These are phyloP conservation scores for Arthrobotrys sinensis DNA, from an alignment of 2,329 filamentous ascomycete genomes.

Conservation along the genomic window DNA sequence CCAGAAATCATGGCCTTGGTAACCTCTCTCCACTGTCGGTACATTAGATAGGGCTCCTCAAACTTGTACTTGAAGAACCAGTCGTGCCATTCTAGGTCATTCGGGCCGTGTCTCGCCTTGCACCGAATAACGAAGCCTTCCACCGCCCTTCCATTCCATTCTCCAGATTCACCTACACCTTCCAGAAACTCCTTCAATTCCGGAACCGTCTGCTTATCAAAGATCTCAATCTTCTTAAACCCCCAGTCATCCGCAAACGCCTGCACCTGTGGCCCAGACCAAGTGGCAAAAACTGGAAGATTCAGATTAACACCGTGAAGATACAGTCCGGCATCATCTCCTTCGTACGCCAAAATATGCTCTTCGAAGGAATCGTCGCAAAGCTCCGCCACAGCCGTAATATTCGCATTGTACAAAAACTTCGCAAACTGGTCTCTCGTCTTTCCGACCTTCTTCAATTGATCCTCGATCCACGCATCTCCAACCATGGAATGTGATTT, in stretches of 20 bases:
- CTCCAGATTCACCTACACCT: conserved; percentile 86
- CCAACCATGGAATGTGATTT: conserved; percentile 88
- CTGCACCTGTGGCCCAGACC: conserved; percentile 86
- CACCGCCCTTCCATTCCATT: conserved; percentile 90
- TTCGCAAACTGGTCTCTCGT: conserved; percentile 83
- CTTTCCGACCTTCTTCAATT: conserved; percentile 83
- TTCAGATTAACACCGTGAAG: conserved; percentile 97
- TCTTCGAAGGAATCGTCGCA: conserved; percentile 98
- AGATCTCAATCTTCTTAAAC: conserved; percentile 87
- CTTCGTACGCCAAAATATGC: conserved; percentile 90
- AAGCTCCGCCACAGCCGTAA: conserved; percentile 94
- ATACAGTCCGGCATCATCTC: conserved; percentile 88
- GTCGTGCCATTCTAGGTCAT: conserved; percentile 78
- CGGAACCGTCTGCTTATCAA: conserved; percentile 81
- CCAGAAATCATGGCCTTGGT: conserved; percentile 89
- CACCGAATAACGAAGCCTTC: conserved; percentile 98
- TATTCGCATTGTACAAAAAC: conserved; percentile 83
- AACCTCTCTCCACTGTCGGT: conserved; percentile 97
- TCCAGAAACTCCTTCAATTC: conserved; percentile 87
- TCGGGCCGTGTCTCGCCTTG: conserved; percentile 73
- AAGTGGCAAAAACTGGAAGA: conserved; percentile 89
- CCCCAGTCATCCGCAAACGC: conserved; percentile 93
- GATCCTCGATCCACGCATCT: conserved; percentile 84
- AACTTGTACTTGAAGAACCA: conserved; percentile 99
- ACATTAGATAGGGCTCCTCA: conserved; percentile 98